Evolutionary conservation across 208 protist species (phyloP).

Genomic region (Acanthamoeba polyphaga): DNA sequence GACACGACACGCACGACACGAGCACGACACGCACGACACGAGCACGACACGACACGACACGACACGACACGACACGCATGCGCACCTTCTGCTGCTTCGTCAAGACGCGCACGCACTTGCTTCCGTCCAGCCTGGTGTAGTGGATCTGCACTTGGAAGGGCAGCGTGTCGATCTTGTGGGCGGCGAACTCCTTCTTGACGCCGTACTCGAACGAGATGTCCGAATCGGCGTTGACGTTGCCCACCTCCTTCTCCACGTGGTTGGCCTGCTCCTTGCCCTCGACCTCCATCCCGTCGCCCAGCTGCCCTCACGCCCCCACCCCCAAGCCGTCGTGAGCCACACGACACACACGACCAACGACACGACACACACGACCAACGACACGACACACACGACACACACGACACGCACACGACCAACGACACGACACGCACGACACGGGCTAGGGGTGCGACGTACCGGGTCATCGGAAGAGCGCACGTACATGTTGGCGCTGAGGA

Average conservation of each 20-base stretch:
- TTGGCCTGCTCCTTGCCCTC: slow-evolving; percentile 13
- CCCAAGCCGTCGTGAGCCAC: neutral
- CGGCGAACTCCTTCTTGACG: neutral
- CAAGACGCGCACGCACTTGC: slow-evolving; percentile 79
- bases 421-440: neutral
- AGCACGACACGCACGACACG: no score
- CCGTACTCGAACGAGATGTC: slow-evolving; percentile 34
- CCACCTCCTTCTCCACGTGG: slow-evolving; percentile 41
- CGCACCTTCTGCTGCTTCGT: slow-evolving; percentile 31
- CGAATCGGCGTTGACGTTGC: slow-evolving; percentile 30
- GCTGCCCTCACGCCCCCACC: neutral
- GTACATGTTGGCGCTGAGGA: slow-evolving; percentile 40
- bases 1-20: no score
- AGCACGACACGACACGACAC: no score
- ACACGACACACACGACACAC: no score
- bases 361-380: no score
- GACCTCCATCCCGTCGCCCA: neutral
- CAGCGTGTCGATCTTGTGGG: neutral
- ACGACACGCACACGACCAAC: neutral
- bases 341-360: no score
- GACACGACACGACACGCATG: neutral
- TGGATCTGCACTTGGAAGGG: slow-evolving; percentile 70
- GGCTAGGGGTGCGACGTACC: neutral
- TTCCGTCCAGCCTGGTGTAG: slow-evolving; percentile 82
- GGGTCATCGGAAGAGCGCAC: neutral